Conservation (phyloP, 2,329 filamentous ascomycete genomes). For the Tolypocladium sp. region DNA sequence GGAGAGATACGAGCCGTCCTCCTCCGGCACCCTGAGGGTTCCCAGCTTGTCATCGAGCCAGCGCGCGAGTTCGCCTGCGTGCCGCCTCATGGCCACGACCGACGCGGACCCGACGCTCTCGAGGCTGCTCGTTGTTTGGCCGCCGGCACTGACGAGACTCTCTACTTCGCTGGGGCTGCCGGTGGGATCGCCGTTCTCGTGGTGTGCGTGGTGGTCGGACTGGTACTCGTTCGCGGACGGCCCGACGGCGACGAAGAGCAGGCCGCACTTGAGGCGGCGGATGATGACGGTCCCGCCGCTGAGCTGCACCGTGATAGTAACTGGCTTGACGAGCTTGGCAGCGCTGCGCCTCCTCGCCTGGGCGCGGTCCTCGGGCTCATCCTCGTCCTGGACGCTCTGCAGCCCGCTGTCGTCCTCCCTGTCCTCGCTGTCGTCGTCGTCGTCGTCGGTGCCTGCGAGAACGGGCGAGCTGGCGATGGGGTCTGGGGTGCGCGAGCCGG, state of each 20-base stretch:
- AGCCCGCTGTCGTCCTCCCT: slow-evolving; percentile 9
- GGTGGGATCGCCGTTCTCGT: slow-evolving; percentile 22
- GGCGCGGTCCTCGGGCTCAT: background rate
- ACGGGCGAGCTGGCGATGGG: slow-evolving; percentile 14
- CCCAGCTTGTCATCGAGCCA: slow-evolving; percentile 54
- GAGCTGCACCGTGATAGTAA: slow-evolving; percentile 49
- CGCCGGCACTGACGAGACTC: slow-evolving; percentile 36
- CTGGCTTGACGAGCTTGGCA: slow-evolving; percentile 20
- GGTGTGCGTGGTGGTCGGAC: slow-evolving; percentile 7
- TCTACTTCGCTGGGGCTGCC: slow-evolving; percentile 34
- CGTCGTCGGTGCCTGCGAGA: slow-evolving; percentile 13
- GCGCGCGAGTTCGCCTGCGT: slow-evolving; percentile 48
- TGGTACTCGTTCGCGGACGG: slow-evolving; percentile 22
- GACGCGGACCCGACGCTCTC: slow-evolving; percentile 31
- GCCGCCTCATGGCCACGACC: slow-evolving; percentile 42
- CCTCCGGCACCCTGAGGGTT: slow-evolving; percentile 41
- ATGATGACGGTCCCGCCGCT: slow-evolving; percentile 50
- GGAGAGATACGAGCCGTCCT: slow-evolving; percentile 18
- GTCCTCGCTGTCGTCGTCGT: slow-evolving; percentile 11
- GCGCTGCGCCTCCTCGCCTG: slow-evolving; percentile 1
- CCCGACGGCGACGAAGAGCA: slow-evolving; percentile 54
- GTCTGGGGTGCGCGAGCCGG: slow-evolving; percentile 21
- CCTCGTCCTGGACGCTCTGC: slow-evolving; percentile 9
- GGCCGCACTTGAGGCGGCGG: slow-evolving; percentile 45
- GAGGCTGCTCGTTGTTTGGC: slow-evolving; percentile 31